Percentiles rank a stretch among this genome's conserved stretches.
phyloP scores from a whole-genome alignment of 169 alveolate species.

The Eimeria sp. region DNA sequence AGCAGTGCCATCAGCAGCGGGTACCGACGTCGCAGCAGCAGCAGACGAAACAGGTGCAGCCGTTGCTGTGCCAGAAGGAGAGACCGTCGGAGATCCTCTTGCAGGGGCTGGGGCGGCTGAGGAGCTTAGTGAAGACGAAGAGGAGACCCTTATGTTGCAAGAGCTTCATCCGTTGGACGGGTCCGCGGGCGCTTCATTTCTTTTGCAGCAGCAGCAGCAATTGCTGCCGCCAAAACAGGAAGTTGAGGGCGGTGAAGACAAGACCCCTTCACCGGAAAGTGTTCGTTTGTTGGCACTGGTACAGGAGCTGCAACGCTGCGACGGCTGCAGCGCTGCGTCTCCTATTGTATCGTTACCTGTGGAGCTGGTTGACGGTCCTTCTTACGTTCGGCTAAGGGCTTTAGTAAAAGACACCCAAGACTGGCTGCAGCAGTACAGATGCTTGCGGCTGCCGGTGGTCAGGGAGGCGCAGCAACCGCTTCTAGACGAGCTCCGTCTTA shows the following conservation, averaged over 20 bases:
- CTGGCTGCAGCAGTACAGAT: conserved; percentile 67
- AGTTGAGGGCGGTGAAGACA: not conserved
- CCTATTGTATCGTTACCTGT: conserved; percentile 38
- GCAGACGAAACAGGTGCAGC: conserved; percentile 31
- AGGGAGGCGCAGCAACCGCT: conserved; percentile 72
- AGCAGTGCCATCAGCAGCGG: not conserved
- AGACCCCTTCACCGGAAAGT: not conserved
- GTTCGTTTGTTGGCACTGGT: conserved; percentile 60
- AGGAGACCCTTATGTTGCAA: conserved; percentile 51
- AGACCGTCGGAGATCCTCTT: conserved; percentile 13
- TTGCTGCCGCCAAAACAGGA: conserved; percentile 14
- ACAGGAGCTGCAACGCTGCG: conserved; percentile 53
- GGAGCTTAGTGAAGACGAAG: conserved; percentile 72
- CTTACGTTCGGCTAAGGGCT: not conserved
- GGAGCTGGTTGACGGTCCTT: conserved; percentile 46
- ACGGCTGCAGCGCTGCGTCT: conserved; percentile 66
- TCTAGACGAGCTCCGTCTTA: conserved; percentile 36
- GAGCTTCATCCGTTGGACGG: conserved; percentile 69
- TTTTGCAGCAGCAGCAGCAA: conserved; percentile 68
- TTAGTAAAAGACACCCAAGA: conserved; percentile 20
- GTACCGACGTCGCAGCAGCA: conserved; percentile 24
- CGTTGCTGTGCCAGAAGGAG: not conserved
- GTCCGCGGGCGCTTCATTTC: conserved; percentile 60
- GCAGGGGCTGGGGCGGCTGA: conserved; percentile 15
- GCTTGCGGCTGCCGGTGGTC: conserved; percentile 50